These are phyloP conservation scores for Diplodia sapinea DNA, from an alignment of 2,329 filamentous ascomycete species.

Conservation along the genomic window DNA sequence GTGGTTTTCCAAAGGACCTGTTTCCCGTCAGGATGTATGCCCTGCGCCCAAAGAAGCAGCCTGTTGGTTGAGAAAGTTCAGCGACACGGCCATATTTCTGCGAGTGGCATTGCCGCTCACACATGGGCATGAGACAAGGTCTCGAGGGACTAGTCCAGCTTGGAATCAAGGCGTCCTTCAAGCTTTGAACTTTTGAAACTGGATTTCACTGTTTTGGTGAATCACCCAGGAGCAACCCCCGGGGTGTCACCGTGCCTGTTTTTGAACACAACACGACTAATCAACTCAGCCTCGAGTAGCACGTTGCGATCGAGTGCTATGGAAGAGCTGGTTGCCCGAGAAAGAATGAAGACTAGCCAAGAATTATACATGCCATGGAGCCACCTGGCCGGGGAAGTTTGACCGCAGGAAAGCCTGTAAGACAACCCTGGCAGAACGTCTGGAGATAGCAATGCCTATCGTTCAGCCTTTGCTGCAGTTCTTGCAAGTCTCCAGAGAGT, in stretches of 20 bases:
- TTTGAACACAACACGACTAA: too few species aligned
- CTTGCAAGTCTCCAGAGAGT: too few species aligned
- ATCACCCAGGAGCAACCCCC: background rate
- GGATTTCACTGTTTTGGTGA: background rate
- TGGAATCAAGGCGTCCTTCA: background rate
- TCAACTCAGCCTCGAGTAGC: background rate
- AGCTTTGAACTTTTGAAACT: background rate
- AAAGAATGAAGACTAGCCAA: background rate
- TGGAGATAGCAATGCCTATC: background rate
- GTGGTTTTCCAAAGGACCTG: conserved; percentile 71
- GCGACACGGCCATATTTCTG: background rate
- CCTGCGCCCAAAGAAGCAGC: conserved; percentile 58
- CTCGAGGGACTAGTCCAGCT: background rate
- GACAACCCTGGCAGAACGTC: background rate
- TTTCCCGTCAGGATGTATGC: conserved; percentile 82
- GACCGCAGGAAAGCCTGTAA: background rate
- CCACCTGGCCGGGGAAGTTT: background rate
- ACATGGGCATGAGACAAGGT: background rate
- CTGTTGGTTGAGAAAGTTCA: background rate
- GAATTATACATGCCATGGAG: background rate
- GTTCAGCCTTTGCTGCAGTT: background rate
- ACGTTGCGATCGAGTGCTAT: background rate
- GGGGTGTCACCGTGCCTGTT: too few species aligned
- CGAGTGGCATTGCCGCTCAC: background rate
- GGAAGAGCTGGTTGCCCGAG: too few species aligned